Evolutionary conservation across 179 eudicot species (phyloP).

Genomic region (Pouteria campechiana): DNA sequence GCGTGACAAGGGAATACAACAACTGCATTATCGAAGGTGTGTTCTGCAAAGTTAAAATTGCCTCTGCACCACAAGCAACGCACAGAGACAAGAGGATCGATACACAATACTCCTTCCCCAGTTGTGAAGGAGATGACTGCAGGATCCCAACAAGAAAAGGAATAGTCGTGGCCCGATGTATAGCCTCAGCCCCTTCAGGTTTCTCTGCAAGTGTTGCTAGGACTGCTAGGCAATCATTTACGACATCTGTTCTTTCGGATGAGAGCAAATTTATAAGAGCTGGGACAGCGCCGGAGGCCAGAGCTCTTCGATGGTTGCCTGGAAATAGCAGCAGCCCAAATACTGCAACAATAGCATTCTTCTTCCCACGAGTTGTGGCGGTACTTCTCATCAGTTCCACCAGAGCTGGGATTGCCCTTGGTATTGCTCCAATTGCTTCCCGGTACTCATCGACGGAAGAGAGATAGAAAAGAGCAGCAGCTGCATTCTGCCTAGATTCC

Average conservation of each 20-base stretch:
- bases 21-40: constrained; percentile 34
- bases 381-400: constrained; percentile 34
- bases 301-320: constrained; percentile 34
- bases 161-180: constrained; percentile 24
- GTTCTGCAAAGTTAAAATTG: constrained; percentile 26
- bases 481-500: constrained; percentile 59
- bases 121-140: constrained; percentile 25
- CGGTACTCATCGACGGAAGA: constrained; percentile 41
- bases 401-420: constrained; percentile 38
- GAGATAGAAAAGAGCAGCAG: constrained; percentile 65
- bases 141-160: constrained; percentile 14
- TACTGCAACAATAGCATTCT: constrained; percentile 65
- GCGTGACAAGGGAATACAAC: constrained; percentile 36
- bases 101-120: constrained; percentile 53
- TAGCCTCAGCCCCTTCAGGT: constrained; percentile 34
- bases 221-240: constrained; percentile 48
- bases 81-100: constrained; percentile 46
- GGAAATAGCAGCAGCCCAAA: constrained; percentile 44
- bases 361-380: constrained; percentile 59
- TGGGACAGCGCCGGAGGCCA: constrained; percentile 42
- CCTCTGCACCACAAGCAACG: constrained; percentile 34
- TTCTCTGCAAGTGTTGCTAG: constrained; percentile 51
- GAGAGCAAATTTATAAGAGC: constrained; percentile 25
- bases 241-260: constrained; percentile 33
- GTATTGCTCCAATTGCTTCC: constrained; percentile 37